Percentiles rank a stretch among this genome's conserved stretches.
phyloP scores from a whole-genome alignment of 257 asterid species.

The Nicotiana benthamiana region DNA sequence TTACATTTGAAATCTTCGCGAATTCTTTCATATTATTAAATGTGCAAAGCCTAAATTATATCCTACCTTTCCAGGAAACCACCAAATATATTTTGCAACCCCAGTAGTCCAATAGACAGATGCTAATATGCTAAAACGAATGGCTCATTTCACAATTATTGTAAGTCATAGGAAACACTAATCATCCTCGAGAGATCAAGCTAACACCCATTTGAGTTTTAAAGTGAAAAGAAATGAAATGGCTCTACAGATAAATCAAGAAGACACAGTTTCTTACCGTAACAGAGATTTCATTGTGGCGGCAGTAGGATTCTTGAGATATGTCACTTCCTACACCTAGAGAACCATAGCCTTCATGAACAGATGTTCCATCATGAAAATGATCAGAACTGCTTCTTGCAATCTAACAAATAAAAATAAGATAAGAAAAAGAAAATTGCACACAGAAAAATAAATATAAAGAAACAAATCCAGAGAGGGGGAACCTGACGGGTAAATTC shows the following conservation, averaged over 20 bases:
- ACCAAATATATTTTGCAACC: background rate
- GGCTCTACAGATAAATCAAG: background rate
- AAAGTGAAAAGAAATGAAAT: background rate
- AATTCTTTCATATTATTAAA: background rate
- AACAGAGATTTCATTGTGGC: constrained; percentile 74
- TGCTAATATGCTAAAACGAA: background rate
- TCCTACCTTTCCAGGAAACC: background rate
- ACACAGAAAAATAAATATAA: background rate
- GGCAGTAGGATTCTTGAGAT: constrained; percentile 65
- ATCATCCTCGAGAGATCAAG: background rate
- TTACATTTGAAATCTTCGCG: background rate
- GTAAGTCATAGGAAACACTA: background rate
- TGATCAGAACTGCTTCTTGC: constrained; percentile 1
- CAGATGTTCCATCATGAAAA: constrained; percentile 10
- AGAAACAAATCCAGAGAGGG: background rate
- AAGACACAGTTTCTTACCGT: constrained; percentile 40
- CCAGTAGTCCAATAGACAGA: background rate
- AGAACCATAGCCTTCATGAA: constrained; percentile 27
- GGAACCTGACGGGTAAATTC: background rate
- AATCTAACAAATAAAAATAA: background rate
- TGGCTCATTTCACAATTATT: background rate
- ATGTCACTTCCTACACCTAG: constrained; percentile 33
- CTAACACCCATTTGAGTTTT: background rate
- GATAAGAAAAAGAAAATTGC: background rate
- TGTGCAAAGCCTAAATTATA: background rate